Conservation (phyloP, 768 basidiomycete species). For the Xanthoconium purpureum region DNA sequence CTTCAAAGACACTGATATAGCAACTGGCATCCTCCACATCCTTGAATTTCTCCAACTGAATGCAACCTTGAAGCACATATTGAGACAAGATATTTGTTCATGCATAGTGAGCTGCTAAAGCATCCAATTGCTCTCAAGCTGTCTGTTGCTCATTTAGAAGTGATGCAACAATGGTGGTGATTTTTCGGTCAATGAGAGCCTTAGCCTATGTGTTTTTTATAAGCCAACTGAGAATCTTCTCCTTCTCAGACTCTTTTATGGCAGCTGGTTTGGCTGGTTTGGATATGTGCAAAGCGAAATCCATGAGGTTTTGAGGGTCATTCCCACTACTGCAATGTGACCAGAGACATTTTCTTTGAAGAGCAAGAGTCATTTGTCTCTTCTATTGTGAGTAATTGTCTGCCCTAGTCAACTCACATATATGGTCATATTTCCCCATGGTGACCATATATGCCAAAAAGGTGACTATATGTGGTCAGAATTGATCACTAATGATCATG, state of each 20-base stretch:
- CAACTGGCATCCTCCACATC: background rate
- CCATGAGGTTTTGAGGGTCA: background rate
- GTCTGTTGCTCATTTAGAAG: background rate
- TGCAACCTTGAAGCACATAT: background rate
- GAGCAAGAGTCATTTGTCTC: background rate
- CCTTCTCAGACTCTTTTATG: background rate
- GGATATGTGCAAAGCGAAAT: background rate
- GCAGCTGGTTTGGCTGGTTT: background rate
- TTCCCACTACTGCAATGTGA: background rate
- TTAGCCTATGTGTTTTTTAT: constrained; percentile 2
- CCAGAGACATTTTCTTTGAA: constrained; percentile 1
- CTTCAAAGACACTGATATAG: background rate
- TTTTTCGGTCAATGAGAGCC: background rate
- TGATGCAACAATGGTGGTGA: fast-evolving
- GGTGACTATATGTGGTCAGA: background rate
- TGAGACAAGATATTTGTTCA: background rate
- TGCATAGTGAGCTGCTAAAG: fast-evolving
- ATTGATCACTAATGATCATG: background rate
- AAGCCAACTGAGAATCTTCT: background rate
- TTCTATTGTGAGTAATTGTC: constrained; percentile 1
- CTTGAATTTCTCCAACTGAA: background rate
- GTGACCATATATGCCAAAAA: background rate
- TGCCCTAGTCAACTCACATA: background rate
- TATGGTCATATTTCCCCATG: constrained; percentile 12
- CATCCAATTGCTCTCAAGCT: background rate